Evolutionary conservation across 176 grass and related monocot genomes (phyloP), one percentile per base, ranked within the genome.

Genomic region (Microstegium vimineum): DNA sequence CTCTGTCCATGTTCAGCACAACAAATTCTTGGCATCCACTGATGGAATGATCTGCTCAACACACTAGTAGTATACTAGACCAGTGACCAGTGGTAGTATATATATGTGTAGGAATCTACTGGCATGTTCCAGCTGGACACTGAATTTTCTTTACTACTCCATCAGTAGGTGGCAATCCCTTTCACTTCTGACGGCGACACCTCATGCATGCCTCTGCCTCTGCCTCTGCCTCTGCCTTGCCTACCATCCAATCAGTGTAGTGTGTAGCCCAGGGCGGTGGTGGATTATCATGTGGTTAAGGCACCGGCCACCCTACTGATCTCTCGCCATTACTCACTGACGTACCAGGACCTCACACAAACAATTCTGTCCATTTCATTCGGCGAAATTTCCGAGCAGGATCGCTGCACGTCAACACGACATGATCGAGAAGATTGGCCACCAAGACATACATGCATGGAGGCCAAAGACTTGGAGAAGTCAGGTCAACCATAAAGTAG

Each of bases 401-500:
- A 86, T 83, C 74, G 12, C 46, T 60, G 2, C 14, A n/a, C 41
- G 84, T 83, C 32, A 34, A 43, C 38, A 83, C 8, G 26, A 14
- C 26, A 31, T 32, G 42, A 47, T 5, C 15, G 10, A 11, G 68
- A 79, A 83, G 88, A 86, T 79, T 79, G 80, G 38, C 47, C 13
- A 60, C 57, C 73, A 88, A 57, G 73, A 38, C 52, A 82, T n/a
- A 11, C 10, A 60, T n/a, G 10, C 2, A 3, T n/a, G 25, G 38
- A 38, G 70, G 66, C 45, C 73, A 28, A 83, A 52, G 84, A 83
- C 79, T 86, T 79, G 38, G 11, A 31, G 52, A 14, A 63, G 31
- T 63, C 66, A 78, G 37, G 79, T 87, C 84, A 86, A 82, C 62
- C 62, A 14, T 79, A 27, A 79, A 79, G 40, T 79, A 83, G 31